Conservation (phyloP, 495 filamentous ascomycete species). For the Lasiosphaeris hirsuta region DNA sequence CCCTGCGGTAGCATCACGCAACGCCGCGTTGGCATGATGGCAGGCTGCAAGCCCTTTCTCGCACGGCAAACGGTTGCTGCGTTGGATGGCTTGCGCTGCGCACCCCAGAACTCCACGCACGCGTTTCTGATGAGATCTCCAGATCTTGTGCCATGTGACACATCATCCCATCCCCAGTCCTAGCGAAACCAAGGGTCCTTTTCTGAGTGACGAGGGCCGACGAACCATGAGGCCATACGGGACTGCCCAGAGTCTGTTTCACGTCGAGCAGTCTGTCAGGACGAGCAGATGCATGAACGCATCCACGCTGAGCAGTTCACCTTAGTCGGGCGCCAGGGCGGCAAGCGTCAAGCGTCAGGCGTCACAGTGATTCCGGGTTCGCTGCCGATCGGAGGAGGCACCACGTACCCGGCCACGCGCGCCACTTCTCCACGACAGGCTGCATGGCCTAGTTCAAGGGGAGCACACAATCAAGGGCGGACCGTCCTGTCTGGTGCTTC, state of each 20-base stretch:
- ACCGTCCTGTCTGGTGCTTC: no score
- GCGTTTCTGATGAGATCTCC: slow-evolving; percentile 24
- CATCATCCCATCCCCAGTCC: slow-evolving; percentile 32
- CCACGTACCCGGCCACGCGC: slow-evolving; percentile 4
- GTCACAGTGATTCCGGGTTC: slow-evolving; percentile 2
- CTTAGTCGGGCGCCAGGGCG: background rate
- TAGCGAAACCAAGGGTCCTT: slow-evolving; percentile 18
- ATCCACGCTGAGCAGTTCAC: slow-evolving; percentile 14
- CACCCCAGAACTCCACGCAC: slow-evolving; percentile 28
- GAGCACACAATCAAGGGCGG: background rate
- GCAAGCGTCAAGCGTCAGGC: background rate
- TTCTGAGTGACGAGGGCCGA: slow-evolving; percentile 20
- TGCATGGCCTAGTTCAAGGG: background rate
- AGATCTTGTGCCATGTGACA: slow-evolving; percentile 43
- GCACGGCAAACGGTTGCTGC: slow-evolving; percentile 21
- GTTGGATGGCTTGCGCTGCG: slow-evolving; percentile 21
- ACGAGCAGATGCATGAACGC: slow-evolving; percentile 19
- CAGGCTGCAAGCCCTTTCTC: slow-evolving; percentile 20
- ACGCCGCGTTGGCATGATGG: slow-evolving; percentile 15
- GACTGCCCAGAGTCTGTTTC: slow-evolving; percentile 25
- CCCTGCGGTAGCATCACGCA: slow-evolving; percentile 15
- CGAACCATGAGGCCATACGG: slow-evolving; percentile 27
- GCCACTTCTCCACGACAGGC: slow-evolving; percentile 4
- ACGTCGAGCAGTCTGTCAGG: slow-evolving; percentile 23
- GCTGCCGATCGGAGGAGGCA: slow-evolving; percentile 11